These are phyloP conservation scores for Tetrapisispora iriomotensis DNA, from an alignment of 805 yeast species.

Conservation along the genomic window DNA sequence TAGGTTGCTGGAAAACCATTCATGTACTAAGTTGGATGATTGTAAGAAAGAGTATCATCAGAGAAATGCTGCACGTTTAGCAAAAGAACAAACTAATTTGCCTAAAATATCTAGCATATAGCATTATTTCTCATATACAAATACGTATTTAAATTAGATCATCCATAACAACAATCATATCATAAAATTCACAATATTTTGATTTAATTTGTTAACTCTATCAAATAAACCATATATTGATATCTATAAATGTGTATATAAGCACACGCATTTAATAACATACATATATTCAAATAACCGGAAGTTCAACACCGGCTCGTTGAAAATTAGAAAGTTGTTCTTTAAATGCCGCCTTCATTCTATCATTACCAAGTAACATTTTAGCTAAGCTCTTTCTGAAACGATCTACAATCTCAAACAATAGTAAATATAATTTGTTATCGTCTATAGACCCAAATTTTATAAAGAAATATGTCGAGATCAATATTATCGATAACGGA, in stretches of 20 bases:
- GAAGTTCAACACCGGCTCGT: slow-evolving; percentile 9
- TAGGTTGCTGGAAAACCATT: slow-evolving; percentile 75
- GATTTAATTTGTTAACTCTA: neutral
- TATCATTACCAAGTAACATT: slow-evolving; percentile 43
- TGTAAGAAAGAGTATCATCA: slow-evolving; percentile 81
- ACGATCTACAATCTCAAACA: slow-evolving; percentile 30
- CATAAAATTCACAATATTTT: too few species aligned
- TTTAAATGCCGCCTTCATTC: slow-evolving; percentile 36
- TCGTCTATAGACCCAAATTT: slow-evolving; percentile 31
- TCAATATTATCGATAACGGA: slow-evolving; percentile 55
- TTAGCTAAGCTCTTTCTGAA: slow-evolving; percentile 38
- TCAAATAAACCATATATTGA: too few species aligned
- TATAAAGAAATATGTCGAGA: slow-evolving; percentile 36
- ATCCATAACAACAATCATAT: too few species aligned
- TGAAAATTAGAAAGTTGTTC: slow-evolving; percentile 25
- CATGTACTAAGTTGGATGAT: slow-evolving; percentile 63
- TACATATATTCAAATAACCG: neutral
- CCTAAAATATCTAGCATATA: slow-evolving; percentile 40
- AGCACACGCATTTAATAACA: too few species aligned
- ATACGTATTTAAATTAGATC: too few species aligned
- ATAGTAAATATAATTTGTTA: slow-evolving; percentile 17
- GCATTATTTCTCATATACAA: neutral
- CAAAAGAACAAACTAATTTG: slow-evolving; percentile 70
- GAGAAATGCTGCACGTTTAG: slow-evolving; percentile 73
- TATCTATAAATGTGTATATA: too few species aligned